Percentiles rank a stretch among this genome's conserved stretches.
Evolutionary conservation across 2,329 filamentous ascomycete genomes (phyloP).

Genomic region (Chaetothyriales sp.): DNA sequence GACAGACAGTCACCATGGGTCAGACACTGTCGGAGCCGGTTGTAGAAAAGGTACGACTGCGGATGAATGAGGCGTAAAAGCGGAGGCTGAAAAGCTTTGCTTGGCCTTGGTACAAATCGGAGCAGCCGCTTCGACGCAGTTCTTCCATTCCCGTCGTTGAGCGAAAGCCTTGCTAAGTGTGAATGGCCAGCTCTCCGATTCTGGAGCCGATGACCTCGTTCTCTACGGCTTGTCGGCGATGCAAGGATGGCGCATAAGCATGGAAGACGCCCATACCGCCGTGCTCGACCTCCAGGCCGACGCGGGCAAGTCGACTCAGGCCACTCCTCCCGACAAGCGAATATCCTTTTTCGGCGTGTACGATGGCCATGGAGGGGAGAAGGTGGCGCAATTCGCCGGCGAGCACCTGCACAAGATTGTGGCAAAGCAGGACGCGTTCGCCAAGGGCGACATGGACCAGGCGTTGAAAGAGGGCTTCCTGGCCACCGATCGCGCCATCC

Average conservation of each 20-base stretch:
- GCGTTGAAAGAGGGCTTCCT: constrained; percentile 94
- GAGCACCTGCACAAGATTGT: constrained; percentile 90
- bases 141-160: background rate
- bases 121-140: background rate
- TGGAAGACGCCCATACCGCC: constrained; percentile 92
- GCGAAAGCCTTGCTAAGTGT: background rate
- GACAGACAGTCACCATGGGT: constrained; percentile 55
- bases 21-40: constrained; percentile 98
- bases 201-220: constrained; percentile 83
- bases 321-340: constrained; percentile 54
- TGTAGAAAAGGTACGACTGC: constrained; percentile 72
- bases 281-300: constrained; percentile 71
- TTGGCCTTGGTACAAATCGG: too few species aligned
- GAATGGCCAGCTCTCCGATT: constrained; percentile 58
- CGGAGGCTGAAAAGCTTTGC: background rate
- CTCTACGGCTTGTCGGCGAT: constrained; percentile 93
- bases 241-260: constrained; percentile 99
- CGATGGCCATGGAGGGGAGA: constrained; percentile 93
- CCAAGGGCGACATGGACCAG: constrained; percentile 81
- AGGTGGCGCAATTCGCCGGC: constrained; percentile 85
- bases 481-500: constrained; percentile 86
- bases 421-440: constrained; percentile 86
- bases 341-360: constrained; percentile 97
- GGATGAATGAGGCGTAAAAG: background rate
- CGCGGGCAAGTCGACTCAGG: constrained; percentile 38